Evolutionary conservation across 1,139 yeast species (phyloP).

Genomic region (Arxiozyma heterogenica): DNA sequence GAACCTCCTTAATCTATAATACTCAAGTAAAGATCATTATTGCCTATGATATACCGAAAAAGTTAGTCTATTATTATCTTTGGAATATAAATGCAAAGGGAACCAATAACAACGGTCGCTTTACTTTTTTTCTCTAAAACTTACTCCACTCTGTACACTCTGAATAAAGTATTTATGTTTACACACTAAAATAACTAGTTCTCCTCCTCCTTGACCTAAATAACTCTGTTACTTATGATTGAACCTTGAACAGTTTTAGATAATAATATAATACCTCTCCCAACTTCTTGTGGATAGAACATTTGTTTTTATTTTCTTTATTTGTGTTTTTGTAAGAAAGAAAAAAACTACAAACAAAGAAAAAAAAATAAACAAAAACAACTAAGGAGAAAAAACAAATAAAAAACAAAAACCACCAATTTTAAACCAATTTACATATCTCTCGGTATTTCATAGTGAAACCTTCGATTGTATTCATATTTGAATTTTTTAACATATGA

Average conservation of each 20-base stretch:
- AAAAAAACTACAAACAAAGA: too few relatives aligned
- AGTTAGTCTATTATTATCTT: not conserved
- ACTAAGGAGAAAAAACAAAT: not conserved
- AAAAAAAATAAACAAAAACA: not conserved
- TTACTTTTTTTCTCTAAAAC: not conserved
- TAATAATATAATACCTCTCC: not conserved
- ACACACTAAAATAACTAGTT: too few relatives aligned
- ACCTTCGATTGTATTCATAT: not conserved
- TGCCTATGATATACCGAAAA: too few relatives aligned
- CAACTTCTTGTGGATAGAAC: not conserved
- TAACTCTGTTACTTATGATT: not conserved
- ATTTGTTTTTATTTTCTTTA: not conserved
- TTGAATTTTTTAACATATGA: too few relatives aligned
- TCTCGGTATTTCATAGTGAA: not conserved
- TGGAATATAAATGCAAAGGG: not conserved
- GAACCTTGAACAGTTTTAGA: not conserved
- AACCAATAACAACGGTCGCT: not conserved
- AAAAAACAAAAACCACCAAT: too few relatives aligned
- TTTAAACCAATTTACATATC: too few relatives aligned
- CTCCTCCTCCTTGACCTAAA: not conserved
- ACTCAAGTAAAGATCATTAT: too few relatives aligned
- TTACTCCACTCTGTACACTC: not conserved
- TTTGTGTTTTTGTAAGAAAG: not conserved
- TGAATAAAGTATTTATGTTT: too few relatives aligned
- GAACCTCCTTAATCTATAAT: too few relatives aligned